Base-by-base conservation (phyloP, 768 basidiomycete species). In the Fomitopsis serialis region DNA sequence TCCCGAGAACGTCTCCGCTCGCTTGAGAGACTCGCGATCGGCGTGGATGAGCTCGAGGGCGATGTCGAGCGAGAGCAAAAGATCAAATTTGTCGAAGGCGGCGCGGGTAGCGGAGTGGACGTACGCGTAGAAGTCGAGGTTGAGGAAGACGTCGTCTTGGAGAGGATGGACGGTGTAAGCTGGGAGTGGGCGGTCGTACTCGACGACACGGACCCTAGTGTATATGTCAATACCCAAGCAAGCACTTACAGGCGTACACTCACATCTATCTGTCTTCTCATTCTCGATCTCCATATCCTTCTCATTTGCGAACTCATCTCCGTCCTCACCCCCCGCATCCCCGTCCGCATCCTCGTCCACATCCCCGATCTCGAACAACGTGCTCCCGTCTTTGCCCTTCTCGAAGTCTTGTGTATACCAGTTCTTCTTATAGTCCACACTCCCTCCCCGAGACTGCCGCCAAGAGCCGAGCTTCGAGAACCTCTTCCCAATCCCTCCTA, bases 31-130 rank as follows among this genome's bases (percentile, higher is more conserved):
- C 56, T 97, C 94, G 48, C 95, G 87, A 63, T 92, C 87, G 0
- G 91, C 87, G 57, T 98, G 95, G 52, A 99, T 95, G 35, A 99
- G 79, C 62, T 94, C 87, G 0, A 99, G 76, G 0, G 93, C 91
- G 13, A 86, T 80, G 63, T 98, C 95, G 12, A 99, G 81, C 4
- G 94, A 98, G 15, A 99, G 83, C 3, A 98, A 72, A 5, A 97
- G 78, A 61, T 98, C 94, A 2, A 99, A 78, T 40, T 82, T 79
- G 61, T 79, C 72, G 62, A 76, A 66, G 32, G 51, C 58, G 42
- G 56, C 24, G 46, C 56, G 52, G 62, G 59, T 9, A 54, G 56
- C 1, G 65, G 60, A 12, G 60, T 59, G 15, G 61, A 51, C 1
- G 52, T 54, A n/a, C 59, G 58, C 2, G 61, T 56, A 15, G 61